A percentile compares a stretch with the other conserved stretches of the same genome.
Evolutionary conservation across 805 yeast species (phyloP).

Genomic region (Candida broadrunensis): DNA sequence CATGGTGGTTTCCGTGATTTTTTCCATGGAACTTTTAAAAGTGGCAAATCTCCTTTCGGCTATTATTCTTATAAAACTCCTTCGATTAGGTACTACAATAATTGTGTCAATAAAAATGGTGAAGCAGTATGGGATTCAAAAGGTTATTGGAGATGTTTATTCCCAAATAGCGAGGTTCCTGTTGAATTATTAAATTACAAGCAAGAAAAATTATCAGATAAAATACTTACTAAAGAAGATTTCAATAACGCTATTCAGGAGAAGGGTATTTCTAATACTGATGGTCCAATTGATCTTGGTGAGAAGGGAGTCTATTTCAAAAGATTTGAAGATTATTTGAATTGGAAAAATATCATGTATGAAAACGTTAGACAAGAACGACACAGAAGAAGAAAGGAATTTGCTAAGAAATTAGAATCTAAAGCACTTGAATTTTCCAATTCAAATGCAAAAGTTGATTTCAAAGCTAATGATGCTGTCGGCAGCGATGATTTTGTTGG

Average conservation of each 20-base stretch:
- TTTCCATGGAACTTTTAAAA: constrained; percentile 12
- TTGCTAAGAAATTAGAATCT: constrained; percentile 2
- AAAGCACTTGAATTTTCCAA: background rate
- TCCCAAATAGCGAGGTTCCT: constrained; percentile 53
- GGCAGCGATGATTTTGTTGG: background rate
- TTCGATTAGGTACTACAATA: constrained; percentile 51
- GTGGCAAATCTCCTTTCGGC: constrained; percentile 39
- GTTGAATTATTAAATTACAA: constrained; percentile 26
- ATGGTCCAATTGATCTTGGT: constrained; percentile 34
- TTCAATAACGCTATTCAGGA: constrained; percentile 35
- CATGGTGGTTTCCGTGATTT: constrained; percentile 7
- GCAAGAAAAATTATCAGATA: constrained; percentile 20
- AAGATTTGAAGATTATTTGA: constrained; percentile 60
- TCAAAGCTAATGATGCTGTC: background rate
- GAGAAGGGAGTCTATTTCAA: constrained; percentile 59
- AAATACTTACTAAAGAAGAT: constrained; percentile 55
- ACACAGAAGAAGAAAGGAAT: constrained; percentile 7
- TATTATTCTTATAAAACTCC: constrained; percentile 58
- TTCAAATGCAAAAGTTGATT: constrained; percentile 1
- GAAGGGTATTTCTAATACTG: constrained; percentile 7
- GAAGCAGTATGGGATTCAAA: constrained; percentile 75
- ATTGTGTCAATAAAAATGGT: constrained; percentile 67
- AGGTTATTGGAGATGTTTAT: constrained; percentile 90
- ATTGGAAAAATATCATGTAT: constrained; percentile 62
- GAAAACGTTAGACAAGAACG: constrained; percentile 41